Conservation (phyloP, 192 early-diverging fungal genomes). For the Chytriomyces sp. region DNA sequence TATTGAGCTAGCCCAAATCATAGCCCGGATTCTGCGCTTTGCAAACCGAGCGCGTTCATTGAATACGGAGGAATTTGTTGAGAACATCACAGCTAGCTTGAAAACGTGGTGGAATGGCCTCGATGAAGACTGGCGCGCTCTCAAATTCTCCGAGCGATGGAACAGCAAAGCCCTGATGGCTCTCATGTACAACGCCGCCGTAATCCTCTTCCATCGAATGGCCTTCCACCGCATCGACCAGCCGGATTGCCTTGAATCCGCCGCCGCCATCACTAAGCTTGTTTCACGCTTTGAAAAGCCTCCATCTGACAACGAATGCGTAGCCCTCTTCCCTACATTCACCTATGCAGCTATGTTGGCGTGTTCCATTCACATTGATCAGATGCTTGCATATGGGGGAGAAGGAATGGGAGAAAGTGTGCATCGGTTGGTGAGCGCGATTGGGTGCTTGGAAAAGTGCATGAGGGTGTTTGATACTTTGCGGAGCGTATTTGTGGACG, state of each 20-base stretch:
- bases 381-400: background rate
- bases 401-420: background rate
- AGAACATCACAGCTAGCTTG: background rate
- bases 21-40: conserved; percentile 21
- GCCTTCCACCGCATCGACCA: conserved; percentile 20
- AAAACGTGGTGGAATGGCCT: conserved; percentile 16
- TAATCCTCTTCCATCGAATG: conserved; percentile 28
- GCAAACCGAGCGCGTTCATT: conserved; percentile 28
- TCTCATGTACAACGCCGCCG: conserved; percentile 28
- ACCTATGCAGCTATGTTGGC: conserved; percentile 27
- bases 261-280: conserved; percentile 9
- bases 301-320: conserved; percentile 14
- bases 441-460: conserved; percentile 7
- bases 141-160: conserved; percentile 14
- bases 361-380: conserved; percentile 25
- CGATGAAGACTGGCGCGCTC: conserved; percentile 15
- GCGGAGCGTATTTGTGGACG: conserved; percentile 13
- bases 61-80: conserved; percentile 3
- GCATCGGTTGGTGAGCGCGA: background rate
- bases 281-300: conserved; percentile 16
- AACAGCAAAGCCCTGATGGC: conserved; percentile 26
- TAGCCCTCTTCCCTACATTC: conserved; percentile 30
- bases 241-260: conserved; percentile 12
- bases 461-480: conserved; percentile 28
- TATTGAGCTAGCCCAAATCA: conserved; percentile 27